phyloP scores from a whole-genome alignment of 164 flowering plant genomes.

The Amborella trichopoda region DNA sequence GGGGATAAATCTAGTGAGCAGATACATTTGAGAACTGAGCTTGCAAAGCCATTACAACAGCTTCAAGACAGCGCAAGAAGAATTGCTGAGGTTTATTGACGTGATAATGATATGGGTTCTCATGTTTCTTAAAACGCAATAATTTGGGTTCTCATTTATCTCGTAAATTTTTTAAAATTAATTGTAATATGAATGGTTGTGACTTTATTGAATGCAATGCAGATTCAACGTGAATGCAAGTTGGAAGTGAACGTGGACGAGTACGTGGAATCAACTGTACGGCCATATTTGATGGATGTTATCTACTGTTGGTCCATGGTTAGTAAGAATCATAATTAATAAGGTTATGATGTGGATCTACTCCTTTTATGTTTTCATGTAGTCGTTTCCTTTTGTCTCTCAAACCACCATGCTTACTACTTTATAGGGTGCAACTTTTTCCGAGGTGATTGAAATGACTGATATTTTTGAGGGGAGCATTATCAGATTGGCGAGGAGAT shows the following conservation, averaged over 20 bases:
- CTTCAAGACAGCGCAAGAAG: slow-evolving; percentile 94
- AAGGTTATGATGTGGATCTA: not conserved
- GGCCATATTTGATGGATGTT: slow-evolving; percentile 97
- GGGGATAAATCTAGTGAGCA: slow-evolving; percentile 86
- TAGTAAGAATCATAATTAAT: slow-evolving; percentile 4
- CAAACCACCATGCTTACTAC: no score
- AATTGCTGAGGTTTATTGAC: slow-evolving; percentile 70
- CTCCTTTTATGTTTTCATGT: not conserved
- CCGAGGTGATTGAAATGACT: slow-evolving; percentile 91
- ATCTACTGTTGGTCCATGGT: slow-evolving; percentile 98
- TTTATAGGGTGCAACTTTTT: slow-evolving; percentile 71
- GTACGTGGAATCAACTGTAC: slow-evolving; percentile 83
- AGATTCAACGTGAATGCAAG: slow-evolving; percentile 98
- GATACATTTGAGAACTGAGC: slow-evolving; percentile 80
- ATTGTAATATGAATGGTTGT: no score
- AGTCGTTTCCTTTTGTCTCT: not conserved
- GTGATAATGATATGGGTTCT: not conserved
- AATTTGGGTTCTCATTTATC: no score
- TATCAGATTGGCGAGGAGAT: slow-evolving; percentile 76
- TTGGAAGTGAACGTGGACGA: slow-evolving; percentile 89
- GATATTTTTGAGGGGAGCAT: slow-evolving; percentile 97
- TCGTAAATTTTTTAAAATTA: no score
- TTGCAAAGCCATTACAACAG: slow-evolving; percentile 85
- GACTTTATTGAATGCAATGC: no score
- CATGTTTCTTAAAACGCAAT: no score